Evolutionary conservation across 192 early-diverging fungal genomes (phyloP).

Genomic region (Umbelopsis ramanniana): DNA sequence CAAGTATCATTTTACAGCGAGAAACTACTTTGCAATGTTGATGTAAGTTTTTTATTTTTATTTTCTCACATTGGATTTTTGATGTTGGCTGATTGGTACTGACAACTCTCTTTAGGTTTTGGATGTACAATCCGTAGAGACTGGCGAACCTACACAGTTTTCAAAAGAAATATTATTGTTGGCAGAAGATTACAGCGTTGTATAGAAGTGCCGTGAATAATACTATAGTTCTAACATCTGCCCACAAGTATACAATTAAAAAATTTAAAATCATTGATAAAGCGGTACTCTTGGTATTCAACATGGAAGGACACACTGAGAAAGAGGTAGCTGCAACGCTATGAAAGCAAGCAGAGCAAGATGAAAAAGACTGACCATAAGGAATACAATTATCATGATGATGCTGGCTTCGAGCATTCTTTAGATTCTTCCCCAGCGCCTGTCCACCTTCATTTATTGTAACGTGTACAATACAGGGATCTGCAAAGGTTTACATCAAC

Average conservation of each 20-base stretch:
- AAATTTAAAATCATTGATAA: slow-evolving; percentile 17
- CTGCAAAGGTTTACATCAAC: no score
- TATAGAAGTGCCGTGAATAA: slow-evolving; percentile 51
- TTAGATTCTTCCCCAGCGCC: no score
- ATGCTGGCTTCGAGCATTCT: slow-evolving; percentile 18
- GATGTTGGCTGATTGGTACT: not conserved
- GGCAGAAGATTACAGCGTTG: slow-evolving; percentile 83
- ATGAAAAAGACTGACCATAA: not conserved
- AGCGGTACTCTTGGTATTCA: not conserved
- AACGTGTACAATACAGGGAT: no score
- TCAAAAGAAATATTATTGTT: slow-evolving; percentile 73
- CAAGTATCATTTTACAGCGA: slow-evolving; percentile 74
- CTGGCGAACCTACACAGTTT: slow-evolving; percentile 67
- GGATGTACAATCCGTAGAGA: slow-evolving; percentile 54
- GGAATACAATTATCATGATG: slow-evolving; percentile 20
- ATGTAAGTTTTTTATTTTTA: slow-evolving; percentile 42
- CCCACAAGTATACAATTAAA: slow-evolving; percentile 20
- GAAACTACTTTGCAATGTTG: slow-evolving; percentile 76
- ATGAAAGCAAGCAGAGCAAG: slow-evolving; percentile 32
- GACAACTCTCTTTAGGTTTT: slow-evolving; percentile 48
- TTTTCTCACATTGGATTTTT: not conserved
- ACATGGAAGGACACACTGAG: slow-evolving; percentile 37
- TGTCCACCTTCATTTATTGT: no score
- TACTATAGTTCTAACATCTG: not conserved
- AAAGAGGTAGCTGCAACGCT: slow-evolving; percentile 38